phyloP scores from a whole-genome alignment of 1,284 basidiomycete species.

The Malassezia furfur region DNA sequence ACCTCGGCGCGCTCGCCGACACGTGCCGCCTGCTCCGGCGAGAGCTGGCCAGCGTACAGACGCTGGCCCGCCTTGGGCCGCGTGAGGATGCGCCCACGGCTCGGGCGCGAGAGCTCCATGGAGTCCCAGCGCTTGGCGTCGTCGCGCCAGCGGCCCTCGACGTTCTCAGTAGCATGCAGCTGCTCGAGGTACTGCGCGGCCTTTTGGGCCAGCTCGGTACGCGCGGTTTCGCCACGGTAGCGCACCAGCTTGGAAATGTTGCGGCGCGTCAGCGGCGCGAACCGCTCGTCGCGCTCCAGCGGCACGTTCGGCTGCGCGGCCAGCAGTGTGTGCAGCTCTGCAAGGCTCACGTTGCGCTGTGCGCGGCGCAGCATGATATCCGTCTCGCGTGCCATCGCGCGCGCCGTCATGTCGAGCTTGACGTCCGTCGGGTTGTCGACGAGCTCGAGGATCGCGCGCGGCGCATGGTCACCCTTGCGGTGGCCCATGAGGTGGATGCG shows the following conservation, averaged over 20 bases:
- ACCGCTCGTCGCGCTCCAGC: constrained; percentile 30
- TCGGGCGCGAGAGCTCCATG: constrained; percentile 14
- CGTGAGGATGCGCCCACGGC: constrained; percentile 26
- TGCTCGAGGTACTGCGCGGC: constrained; percentile 29
- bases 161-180: constrained; percentile 27
- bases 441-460: constrained; percentile 79
- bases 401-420: constrained; percentile 50
- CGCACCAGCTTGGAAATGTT: constrained; percentile 37
- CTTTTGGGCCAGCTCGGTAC: constrained; percentile 24
- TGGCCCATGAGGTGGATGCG: constrained; percentile 82
- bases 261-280: constrained; percentile 30
- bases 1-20: constrained; percentile 5
- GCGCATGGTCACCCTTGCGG: constrained; percentile 83
- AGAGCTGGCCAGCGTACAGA: constrained; percentile 22
- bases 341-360: constrained; percentile 20
- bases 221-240: constrained; percentile 31
- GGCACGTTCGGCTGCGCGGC: constrained; percentile 19
- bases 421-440: constrained; percentile 89
- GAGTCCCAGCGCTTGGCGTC: constrained; percentile 19
- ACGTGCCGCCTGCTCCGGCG: constrained; percentile 2
- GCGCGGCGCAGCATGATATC: constrained; percentile 23
- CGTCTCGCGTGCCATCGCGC: constrained; percentile 33
- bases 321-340: constrained; percentile 5
- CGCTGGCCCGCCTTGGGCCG: constrained; percentile 24
- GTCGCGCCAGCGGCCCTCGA: constrained; percentile 26